These are phyloP conservation scores for Yamadazyma mexicana DNA, from an alignment of 1,139 yeast genomes.

Conservation along the genomic window DNA sequence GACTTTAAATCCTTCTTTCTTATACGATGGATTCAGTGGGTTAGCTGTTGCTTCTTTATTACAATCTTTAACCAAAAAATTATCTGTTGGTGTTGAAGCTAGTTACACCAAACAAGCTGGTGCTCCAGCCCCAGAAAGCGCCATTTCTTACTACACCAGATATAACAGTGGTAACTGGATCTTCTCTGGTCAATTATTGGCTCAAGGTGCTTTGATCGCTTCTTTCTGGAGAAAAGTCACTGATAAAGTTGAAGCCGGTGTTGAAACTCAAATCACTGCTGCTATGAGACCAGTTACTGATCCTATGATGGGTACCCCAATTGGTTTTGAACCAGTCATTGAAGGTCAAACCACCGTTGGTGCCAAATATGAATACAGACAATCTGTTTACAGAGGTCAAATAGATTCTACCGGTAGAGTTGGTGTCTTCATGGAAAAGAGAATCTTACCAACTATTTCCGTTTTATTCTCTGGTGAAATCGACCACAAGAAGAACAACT, in stretches of 20 bases:
- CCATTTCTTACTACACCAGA: slow-evolving; percentile 88
- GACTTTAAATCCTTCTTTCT: slow-evolving; percentile 82
- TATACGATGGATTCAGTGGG: slow-evolving; percentile 70
- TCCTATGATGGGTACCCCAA: slow-evolving; percentile 78
- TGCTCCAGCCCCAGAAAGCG: slow-evolving; percentile 85
- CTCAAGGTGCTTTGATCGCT: slow-evolving; percentile 85
- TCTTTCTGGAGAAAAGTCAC: slow-evolving; percentile 94
- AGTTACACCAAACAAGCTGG: slow-evolving; percentile 81
- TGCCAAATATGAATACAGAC: slow-evolving; percentile 97
- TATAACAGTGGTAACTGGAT: slow-evolving; percentile 88
- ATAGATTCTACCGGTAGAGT: slow-evolving; percentile 91
- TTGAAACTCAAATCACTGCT: slow-evolving; percentile 85
- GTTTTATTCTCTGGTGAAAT: slow-evolving; percentile 87
- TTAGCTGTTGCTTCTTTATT: slow-evolving; percentile 88
- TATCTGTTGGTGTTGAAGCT: slow-evolving; percentile 90
- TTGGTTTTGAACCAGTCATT: slow-evolving; percentile 75
- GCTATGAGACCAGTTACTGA: slow-evolving; percentile 78
- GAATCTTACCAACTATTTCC: slow-evolving; percentile 88
- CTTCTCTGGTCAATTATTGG: slow-evolving; percentile 91
- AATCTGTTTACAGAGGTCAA: slow-evolving; percentile 94
- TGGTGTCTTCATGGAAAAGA: slow-evolving; percentile 86
- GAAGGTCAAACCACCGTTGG: slow-evolving; percentile 95
- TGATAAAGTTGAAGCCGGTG: slow-evolving; percentile 94
- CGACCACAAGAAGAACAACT: slow-evolving; percentile 83
- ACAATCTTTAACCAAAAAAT: slow-evolving; percentile 82